Evolutionary conservation across 805 yeast genomes (phyloP), one percentile per base, ranked within the genome.

Genomic region (Tetrapisispora phaffii): DNA sequence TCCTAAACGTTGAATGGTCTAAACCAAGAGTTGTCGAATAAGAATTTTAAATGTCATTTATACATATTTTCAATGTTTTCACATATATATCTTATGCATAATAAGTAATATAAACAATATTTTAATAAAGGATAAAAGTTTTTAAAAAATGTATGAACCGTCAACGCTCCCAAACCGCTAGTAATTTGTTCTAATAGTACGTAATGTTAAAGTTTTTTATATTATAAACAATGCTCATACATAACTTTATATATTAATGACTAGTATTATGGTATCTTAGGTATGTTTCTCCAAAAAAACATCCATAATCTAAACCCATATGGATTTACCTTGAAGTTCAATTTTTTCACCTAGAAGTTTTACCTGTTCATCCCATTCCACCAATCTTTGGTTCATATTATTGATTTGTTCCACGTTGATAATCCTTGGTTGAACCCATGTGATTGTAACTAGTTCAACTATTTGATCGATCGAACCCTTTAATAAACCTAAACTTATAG

Each of bases 361-460:
- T 22, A 90, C 97, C 54, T 80, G 80, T 44, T 65, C 62, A 54
- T 84, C 82, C 99, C 99, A 93, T 42, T 71, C 73, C 23, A 72
- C 71, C 59, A 93, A 74, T 56, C 85, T 83, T 43, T 73, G 72
- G 52, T 79, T 79, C 84, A 93, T 86, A 37, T 73, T 73, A 46
- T 72, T 75, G 47, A 90, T 83, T 71, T 93, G 98, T 37, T 76
- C 77, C 50, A 71, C 72, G 58, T 86, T 86, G 74, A 93, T 82
- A 45, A 88, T 85, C 58, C 97, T 76, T 47, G 98, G 97, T 71
- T 93, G 97, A 50, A 90, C 82, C 98, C 98, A 93, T 23, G 84
- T 79, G 40, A 93, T 80, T 29, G 82, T 79, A 46, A 93, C 84
- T 13, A 82, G 69, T 62, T 82, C 77, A 41, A 77, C 76, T 36